Conservation (phyloP, 129 eudicot genomes). For the Helianthus annuus region HanXRQr2.0-SUNRISE NC_035442.2:152337493-152337992, state of each 20-base stretch:
- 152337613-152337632: slow-evolving; percentile 20
- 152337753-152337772: background rate
- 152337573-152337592: slow-evolving; percentile 31
- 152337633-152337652: slow-evolving; percentile 1
- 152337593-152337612: slow-evolving; percentile 32
- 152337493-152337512: background rate
- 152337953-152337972: slow-evolving; percentile 37
- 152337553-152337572: slow-evolving; percentile 26
- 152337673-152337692: slow-evolving; percentile 3
- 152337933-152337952: slow-evolving; percentile 29
- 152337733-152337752: no score
- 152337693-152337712: background rate
- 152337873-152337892: slow-evolving; percentile 38
- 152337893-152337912: slow-evolving; percentile 37
- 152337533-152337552: slow-evolving; percentile 37
- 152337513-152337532: slow-evolving; percentile 8
- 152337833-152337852: slow-evolving; percentile 14
- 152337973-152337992: slow-evolving; percentile 44
- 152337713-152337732: no score
- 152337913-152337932: slow-evolving; percentile 26
- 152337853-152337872: slow-evolving; percentile 22
- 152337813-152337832: slow-evolving; percentile 11
- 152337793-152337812: background rate
- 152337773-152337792: background rate
- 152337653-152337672: slow-evolving; percentile 9